Evolutionary conservation across 2,329 filamentous ascomycete genomes (phyloP).

Genomic region (Fusarium tanahbumbuense): DNA sequence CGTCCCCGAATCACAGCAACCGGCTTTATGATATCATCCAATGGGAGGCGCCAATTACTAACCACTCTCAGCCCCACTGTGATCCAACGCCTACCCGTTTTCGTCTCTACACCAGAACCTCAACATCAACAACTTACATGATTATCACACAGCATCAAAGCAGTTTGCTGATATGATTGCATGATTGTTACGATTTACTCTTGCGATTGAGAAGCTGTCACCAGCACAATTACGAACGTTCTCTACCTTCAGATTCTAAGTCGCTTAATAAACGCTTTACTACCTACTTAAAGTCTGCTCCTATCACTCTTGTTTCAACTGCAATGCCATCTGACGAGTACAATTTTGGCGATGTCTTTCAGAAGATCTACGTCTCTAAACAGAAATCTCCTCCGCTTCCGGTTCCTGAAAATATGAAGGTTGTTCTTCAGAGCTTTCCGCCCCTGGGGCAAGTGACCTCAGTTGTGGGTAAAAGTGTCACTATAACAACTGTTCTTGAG

Average conservation of each 20-base stretch:
- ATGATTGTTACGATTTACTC: not conserved
- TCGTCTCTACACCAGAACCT: conserved; percentile 22
- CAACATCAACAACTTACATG: conserved; percentile 12
- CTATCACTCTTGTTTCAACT: conserved; percentile 14
- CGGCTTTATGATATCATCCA: conserved; percentile 44
- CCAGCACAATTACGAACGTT: not conserved
- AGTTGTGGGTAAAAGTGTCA: conserved; percentile 60
- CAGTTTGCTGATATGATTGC: conserved; percentile 2
- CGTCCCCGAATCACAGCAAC: conserved; percentile 54
- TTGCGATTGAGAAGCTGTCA: not conserved
- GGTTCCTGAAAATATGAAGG: conserved; percentile 51
- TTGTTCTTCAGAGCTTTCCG: conserved; percentile 67
- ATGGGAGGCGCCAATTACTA: conserved; percentile 52
- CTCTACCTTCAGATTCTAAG: not conserved
- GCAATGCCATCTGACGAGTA: conserved; percentile 47
- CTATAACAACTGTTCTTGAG: conserved; percentile 77
- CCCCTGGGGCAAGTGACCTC: conserved; percentile 80
- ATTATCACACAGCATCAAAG: conserved; percentile 2
- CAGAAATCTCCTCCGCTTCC: conserved; percentile 50
- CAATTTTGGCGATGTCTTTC: conserved; percentile 54
- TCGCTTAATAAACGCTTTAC: conserved; percentile 24
- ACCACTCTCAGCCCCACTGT: conserved; percentile 38
- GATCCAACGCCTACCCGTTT: conserved; percentile 32
- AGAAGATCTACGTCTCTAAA: conserved; percentile 53
- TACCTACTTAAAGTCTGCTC: conserved; percentile 12